Base-by-base conservation (phyloP, 495 filamentous ascomycete species). In the Hypoxylon intermedium region DNA sequence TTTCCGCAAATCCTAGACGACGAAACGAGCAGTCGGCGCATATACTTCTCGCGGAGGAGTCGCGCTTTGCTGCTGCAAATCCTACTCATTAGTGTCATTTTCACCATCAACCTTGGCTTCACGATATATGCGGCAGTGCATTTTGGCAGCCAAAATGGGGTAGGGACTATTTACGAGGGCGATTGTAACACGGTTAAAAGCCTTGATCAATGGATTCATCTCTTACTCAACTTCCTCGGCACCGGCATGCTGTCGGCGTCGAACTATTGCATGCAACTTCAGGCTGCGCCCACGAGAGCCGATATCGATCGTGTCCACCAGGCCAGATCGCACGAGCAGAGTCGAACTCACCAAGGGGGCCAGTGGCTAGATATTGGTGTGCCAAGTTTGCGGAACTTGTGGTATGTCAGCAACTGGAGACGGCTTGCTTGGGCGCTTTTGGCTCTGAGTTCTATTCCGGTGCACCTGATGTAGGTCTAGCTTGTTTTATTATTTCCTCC, bases 311-410 rank as follows among this genome's bases (percentile, higher is more conserved):
- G 34, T 13, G 34, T n/a, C 5, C 34, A 37, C n/a, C 34, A 37
- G n/a, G 34, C 34, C 15, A 12, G 7, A 37, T 37, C 34, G 11
- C 34, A 37, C 6, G 34, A 37, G 34, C 6, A 37, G 34, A 37
- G 5, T 33, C 52, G 51, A 11, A 75, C 71, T 0, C 77, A 81
- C 49, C 11, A 46, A 12, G 40, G 56, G 7, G 41, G 45, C 6
- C 11, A 33, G 19, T 79, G 75, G 74, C 52, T 80, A 5, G 72
- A 79, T 64, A 75, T 78, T 49, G 75, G 77, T 0, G 67, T 73
- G 6, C 72, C 70, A 1, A 78, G 73, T 40, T 33, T 75, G 11
- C 53, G 69, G 13, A 79, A 80, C 46, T 38, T 77, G 0, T 20
- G 47, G 9, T 53, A 60, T 9, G 70, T 76, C 12, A 51, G 57